Evolutionary conservation across 2,329 filamentous ascomycete genomes (phyloP).

Genomic region (Neurospora sp.): DNA sequence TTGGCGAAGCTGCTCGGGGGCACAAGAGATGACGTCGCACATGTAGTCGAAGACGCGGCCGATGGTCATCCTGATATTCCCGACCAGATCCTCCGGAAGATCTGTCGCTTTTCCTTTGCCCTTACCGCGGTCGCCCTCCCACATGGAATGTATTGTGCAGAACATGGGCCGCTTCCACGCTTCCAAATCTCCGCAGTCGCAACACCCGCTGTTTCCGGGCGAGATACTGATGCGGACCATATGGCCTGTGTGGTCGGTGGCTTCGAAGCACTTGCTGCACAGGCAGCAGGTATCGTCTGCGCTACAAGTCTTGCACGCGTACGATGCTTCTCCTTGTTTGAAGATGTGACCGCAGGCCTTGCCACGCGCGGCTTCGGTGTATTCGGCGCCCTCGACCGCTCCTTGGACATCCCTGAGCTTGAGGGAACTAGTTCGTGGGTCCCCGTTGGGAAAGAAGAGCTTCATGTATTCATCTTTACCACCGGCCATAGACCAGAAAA

Average conservation of each 20-base stretch:
- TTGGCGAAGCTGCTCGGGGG: slow-evolving; percentile 85
- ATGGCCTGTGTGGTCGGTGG: slow-evolving; percentile 89
- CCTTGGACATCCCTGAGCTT: slow-evolving; percentile 83
- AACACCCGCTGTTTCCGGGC: slow-evolving; percentile 87
- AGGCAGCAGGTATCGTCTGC: slow-evolving; percentile 92
- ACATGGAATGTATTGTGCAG: slow-evolving; percentile 85
- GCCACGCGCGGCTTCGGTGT: slow-evolving; percentile 81
- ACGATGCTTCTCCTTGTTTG: slow-evolving; percentile 86
- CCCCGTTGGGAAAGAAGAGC: slow-evolving; percentile 73
- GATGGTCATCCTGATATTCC: slow-evolving; percentile 77
- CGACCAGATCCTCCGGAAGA: slow-evolving; percentile 65
- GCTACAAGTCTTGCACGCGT: slow-evolving; percentile 88
- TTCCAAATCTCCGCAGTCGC: slow-evolving; percentile 92
- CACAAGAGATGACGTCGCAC: slow-evolving; percentile 96
- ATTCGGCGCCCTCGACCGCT: slow-evolving; percentile 88
- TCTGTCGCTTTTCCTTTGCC: slow-evolving; percentile 50
- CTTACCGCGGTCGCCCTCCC: slow-evolving; percentile 39
- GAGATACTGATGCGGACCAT: slow-evolving; percentile 84
- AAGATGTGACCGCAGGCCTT: slow-evolving; percentile 97
- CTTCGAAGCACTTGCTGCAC: slow-evolving; percentile 88
- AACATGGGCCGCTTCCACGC: slow-evolving; percentile 83
- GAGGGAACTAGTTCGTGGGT: slow-evolving; percentile 51
- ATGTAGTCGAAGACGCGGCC: slow-evolving; percentile 84
- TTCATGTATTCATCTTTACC: slow-evolving; percentile 64
- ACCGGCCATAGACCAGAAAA: slow-evolving; percentile 81